Base-by-base conservation (phyloP, 768 basidiomycete genomes). In the Psilocybe cubensis region DNA sequence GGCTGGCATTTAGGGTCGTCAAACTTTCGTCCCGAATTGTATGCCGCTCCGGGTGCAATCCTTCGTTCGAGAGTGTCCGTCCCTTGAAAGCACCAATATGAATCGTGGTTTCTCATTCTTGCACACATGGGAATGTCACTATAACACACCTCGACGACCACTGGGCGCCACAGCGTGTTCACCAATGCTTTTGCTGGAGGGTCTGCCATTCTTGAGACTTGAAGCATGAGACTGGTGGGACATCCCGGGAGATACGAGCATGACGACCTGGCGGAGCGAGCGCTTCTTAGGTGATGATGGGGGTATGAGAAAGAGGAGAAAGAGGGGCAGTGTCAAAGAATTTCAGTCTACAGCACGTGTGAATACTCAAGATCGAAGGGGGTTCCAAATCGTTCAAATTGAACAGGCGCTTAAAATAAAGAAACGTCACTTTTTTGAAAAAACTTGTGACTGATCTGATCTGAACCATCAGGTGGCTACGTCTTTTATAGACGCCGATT, bases 31-130 rank as follows among this genome's bases (percentile, higher is more conserved):
- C 66, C 66, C 1, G 68, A 65, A 54, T 69, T 65, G 59, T 63
- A 58, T 52, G 65, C 67, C 9, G 68, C 68, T 3, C 66, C 68
- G 2, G 68, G 68, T 20, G 68, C 68, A 24, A 65, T 69, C 14
- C 68, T 51, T 9, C 68, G 59, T 59, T 69, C 68, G 4, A 69
- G 60, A 14, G 66, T 69, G 54, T 69, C 68, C 17, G 65, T 60
- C 7, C 68, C 68, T 69, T 41, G 24, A 18, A 47, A 14, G 29
- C 5, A 23, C 18, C 35, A 7, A 12, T 29, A 17, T 25, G n/a
- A 41, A 50, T 38, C n/a, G n/a, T n/a, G 23, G 23, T 47, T 12
- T 29, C 25, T n/a, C 23, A 1, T 40, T 48, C 35, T 5, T 25
- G 14, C 20, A 23, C n/a, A 2, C 28, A 31, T 46, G 40, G 28